A percentile compares a stretch with the other conserved stretches of the same genome.
Evolutionary conservation across 768 basidiomycete species (phyloP).

Genomic region (Calvatia gigantea): DNA sequence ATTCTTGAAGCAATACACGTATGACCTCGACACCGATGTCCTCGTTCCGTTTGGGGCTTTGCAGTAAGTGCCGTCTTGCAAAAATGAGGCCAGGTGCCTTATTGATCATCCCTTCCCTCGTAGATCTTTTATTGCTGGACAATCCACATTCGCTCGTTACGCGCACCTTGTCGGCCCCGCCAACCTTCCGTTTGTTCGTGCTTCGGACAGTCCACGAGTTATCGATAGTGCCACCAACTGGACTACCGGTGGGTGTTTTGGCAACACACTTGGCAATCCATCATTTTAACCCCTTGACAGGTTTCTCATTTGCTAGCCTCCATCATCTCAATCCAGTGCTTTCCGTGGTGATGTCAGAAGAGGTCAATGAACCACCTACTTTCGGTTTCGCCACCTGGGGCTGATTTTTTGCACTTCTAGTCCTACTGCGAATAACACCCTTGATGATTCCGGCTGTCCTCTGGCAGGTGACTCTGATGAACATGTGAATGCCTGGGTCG

Average conservation of each 20-base stretch:
- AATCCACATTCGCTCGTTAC: conserved; percentile 53
- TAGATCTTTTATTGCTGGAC: conserved; percentile 45
- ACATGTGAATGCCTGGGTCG: conserved; percentile 50
- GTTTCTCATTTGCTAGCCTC: conserved; percentile 55
- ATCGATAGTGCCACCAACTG: conserved; percentile 71
- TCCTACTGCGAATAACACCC: conserved; percentile 51
- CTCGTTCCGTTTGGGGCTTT: conserved; percentile 63
- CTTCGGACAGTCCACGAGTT: conserved; percentile 52
- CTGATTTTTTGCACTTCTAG: neutral
- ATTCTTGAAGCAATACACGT: conserved; percentile 58
- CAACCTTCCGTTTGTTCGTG: conserved; percentile 47
- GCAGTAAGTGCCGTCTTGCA: conserved; percentile 42
- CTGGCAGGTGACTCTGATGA: conserved; percentile 42
- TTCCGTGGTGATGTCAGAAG: conserved; percentile 55
- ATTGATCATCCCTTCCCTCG: neutral
- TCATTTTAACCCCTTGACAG: conserved; percentile 28
- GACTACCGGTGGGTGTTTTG: conserved; percentile 46
- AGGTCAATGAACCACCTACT: conserved; percentile 30
- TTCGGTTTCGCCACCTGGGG: neutral
- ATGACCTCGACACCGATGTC: conserved; percentile 52
- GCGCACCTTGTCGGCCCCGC: conserved; percentile 36
- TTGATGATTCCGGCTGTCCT: conserved; percentile 66
- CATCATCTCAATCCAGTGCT: conserved; percentile 42
- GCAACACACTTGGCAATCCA: neutral
- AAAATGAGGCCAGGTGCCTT: neutral